Conservation (phyloP, 306 rosid genomes). For the Leucaena leucocephala region DNA sequence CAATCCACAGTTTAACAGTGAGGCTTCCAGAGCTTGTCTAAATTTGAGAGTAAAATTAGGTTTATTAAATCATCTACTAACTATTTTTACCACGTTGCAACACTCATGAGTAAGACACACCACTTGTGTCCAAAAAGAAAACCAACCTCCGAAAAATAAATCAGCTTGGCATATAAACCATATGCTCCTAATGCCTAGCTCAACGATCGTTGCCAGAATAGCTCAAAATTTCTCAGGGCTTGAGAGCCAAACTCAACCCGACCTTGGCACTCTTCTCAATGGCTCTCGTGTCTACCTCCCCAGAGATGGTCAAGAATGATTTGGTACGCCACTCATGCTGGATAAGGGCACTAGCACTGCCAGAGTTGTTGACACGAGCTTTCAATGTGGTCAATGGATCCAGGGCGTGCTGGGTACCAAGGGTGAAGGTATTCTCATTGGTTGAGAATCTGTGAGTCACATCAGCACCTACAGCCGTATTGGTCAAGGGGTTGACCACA, state of each 20-base stretch:
- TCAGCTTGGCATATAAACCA: constrained; percentile 40
- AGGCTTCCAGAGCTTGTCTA: constrained; percentile 33
- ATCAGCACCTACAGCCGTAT: constrained; percentile 52
- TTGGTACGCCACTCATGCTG: constrained; percentile 99
- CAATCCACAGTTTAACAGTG: constrained; percentile 11
- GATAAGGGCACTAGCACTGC: constrained; percentile 82
- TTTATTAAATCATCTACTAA: constrained; percentile 38
- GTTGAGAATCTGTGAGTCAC: constrained; percentile 69
- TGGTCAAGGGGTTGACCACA: constrained; percentile 42
- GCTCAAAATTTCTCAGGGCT: constrained; percentile 63
- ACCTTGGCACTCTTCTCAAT: constrained; percentile 92
- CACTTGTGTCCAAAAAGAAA: constrained; percentile 41
- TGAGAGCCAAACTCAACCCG: constrained; percentile 87
- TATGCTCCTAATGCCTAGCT: constrained; percentile 47
- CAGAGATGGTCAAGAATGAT: constrained; percentile 75
- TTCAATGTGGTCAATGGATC: constrained; percentile 84
- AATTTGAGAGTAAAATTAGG: constrained; percentile 32
- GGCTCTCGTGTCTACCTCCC: constrained; percentile 89
- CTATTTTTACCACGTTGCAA: constrained; percentile 43
- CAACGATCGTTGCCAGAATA: constrained; percentile 40
- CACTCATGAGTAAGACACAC: constrained; percentile 39
- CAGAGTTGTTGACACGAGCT: constrained; percentile 77
- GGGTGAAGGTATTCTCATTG: constrained; percentile 70
- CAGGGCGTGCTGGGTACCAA: constrained; percentile 82
- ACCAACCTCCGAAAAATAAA: constrained; percentile 38